Evolutionary conservation across 768 basidiomycete species (phyloP), one percentile per base, ranked within the genome.

Genomic region (Boletus barrowsii): DNA sequence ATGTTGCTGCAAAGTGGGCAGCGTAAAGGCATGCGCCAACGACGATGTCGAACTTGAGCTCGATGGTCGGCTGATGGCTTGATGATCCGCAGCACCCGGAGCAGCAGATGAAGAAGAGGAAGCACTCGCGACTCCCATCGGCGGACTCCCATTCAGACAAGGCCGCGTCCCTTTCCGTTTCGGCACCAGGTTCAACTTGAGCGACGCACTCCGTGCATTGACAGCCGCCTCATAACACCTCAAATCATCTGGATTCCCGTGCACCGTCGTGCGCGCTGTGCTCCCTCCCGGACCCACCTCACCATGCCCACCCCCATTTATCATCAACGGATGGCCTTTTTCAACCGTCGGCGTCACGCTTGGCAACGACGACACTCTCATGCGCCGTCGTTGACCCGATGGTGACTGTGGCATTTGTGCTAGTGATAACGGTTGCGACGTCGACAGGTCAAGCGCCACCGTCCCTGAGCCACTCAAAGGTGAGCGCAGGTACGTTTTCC

Each of bases 161-260:
- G 51, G 61, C 35, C 54, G 64, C 49, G 57, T 65, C 55, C 63
- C 67, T 58, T 55, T 68, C 60, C 69, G 69, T 68, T 65, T 75
- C 44, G 81, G 78, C 13, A 77, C 75, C 26, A 88, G 68, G 58
- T 79, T 85, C 39, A 89, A 67, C 53, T 74, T 79, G 53, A 80
- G 77, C 1, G 84, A 80, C 20, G 86, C 76, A 63, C 79, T 84
- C 48, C 86, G 75, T 32, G 88, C 87, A 49, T 88, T 69, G 15
- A 90, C 83, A 5, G 89, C 89, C 40, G 86, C 86, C 64, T 89
- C 86, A 54, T 91, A 91, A 53, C 81, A 80, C 54, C 79, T 73
- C 56, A 91, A 58, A 60, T 90, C 88, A 14, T 91, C 88, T 41
- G 74, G 63, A 37, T 74, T 72, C 8, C 65, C 77, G 49, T 81